Percentiles rank a stretch among this genome's conserved stretches.
Conservation (phyloP, 2,329 filamentous ascomycete genomes). For the Rhynchosporium agropyri region DNA sequence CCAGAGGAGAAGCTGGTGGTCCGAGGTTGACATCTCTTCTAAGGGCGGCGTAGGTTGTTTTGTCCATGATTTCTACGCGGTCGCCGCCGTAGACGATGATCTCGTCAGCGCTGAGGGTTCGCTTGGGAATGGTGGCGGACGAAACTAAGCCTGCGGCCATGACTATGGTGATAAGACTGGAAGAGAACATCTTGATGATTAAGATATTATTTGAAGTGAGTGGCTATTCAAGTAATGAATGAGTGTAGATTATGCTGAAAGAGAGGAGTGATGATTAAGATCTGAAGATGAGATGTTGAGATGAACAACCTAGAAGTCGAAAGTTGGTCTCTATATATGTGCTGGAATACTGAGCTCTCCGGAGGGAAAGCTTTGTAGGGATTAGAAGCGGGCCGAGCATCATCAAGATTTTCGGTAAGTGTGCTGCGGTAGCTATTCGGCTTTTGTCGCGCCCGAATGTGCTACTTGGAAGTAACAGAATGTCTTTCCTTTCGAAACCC, state of each 20-base stretch:
- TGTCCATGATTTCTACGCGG: conserved; percentile 37
- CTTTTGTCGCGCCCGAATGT: not conserved
- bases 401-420: not conserved
- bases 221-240: conserved; percentile 15
- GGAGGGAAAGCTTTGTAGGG: too few relatives aligned
- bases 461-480: not conserved
- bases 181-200: conserved; percentile 19
- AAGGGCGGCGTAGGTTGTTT: conserved; percentile 34
- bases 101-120: conserved; percentile 33
- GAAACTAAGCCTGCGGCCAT: conserved; percentile 20
- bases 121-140: conserved; percentile 19
- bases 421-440: not conserved
- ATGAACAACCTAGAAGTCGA: conserved; percentile 1
- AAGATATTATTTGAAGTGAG: conserved; percentile 1
- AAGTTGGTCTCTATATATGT: conserved; percentile 9
- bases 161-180: conserved; percentile 18
- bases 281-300: conserved; percentile 14
- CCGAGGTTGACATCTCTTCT: conserved; percentile 18
- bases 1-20: conserved; percentile 7
- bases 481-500: not conserved
- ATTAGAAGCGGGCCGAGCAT: too few relatives aligned
- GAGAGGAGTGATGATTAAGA: conserved; percentile 19
- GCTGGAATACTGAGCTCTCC: not conserved
- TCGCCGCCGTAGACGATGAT: conserved; percentile 38
- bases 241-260: conserved; percentile 15